Percentiles rank a stretch among this genome's conserved stretches.
Conservation (phyloP, 768 basidiomycete species). For the Boletus sp. region DNA sequence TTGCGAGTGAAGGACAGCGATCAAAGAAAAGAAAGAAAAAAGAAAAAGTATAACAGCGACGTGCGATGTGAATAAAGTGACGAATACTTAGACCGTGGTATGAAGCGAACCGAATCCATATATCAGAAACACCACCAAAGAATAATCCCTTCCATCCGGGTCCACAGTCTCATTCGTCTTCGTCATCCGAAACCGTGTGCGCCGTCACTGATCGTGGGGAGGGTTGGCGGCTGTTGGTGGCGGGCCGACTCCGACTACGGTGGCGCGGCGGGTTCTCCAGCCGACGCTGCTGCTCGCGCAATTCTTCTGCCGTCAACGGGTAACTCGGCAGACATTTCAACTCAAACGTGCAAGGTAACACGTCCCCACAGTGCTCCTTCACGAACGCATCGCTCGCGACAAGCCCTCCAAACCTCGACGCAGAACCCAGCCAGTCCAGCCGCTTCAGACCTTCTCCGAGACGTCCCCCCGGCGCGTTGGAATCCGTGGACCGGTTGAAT, state of each 20-base stretch:
- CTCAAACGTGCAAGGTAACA: slow-evolving; percentile 58
- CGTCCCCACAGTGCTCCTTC: slow-evolving; percentile 42
- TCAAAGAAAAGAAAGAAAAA: too few species aligned
- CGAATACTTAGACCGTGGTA: slow-evolving; percentile 21
- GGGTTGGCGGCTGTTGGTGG: slow-evolving; percentile 12
- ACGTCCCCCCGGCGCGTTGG: slow-evolving; percentile 65
- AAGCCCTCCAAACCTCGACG: slow-evolving; percentile 65
- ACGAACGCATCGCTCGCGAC: slow-evolving; percentile 42
- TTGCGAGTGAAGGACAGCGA: neutral
- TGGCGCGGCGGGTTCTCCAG: slow-evolving; percentile 18
- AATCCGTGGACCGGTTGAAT: slow-evolving; percentile 61
- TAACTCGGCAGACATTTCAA: slow-evolving; percentile 49
- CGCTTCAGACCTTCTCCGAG: slow-evolving; percentile 61
- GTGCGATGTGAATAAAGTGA: slow-evolving; percentile 22
- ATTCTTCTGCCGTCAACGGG: slow-evolving; percentile 48
- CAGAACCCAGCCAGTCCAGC: slow-evolving; percentile 60
- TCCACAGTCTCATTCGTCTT: slow-evolving; percentile 6
- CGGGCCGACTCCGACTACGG: slow-evolving; percentile 22
- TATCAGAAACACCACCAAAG: neutral
- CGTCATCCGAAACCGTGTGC: slow-evolving; percentile 13
- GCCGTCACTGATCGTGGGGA: slow-evolving; percentile 17
- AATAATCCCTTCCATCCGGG: neutral
- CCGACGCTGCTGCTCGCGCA: slow-evolving; percentile 44
- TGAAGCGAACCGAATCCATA: slow-evolving; percentile 4
- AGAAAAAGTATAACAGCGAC: neutral